Evolutionary conservation across 75 land plant genomes (phyloP).

Genomic region (Selaginella moellendorffii): DNA sequence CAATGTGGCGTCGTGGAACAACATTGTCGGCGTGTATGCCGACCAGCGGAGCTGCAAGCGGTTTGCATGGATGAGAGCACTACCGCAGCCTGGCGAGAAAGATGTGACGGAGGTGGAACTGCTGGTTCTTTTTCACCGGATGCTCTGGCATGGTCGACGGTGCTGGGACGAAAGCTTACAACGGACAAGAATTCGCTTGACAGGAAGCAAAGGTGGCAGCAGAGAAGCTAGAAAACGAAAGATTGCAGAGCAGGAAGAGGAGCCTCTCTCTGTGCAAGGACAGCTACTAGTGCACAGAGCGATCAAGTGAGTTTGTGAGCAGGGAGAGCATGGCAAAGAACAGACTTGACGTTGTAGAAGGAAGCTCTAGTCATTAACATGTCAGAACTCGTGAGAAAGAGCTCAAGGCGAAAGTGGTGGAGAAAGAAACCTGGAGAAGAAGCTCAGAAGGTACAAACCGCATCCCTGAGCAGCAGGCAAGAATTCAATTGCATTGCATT

Average conservation of each 20-base stretch:
- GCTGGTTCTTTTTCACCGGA: no score
- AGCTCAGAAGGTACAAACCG: neutral
- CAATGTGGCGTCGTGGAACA: no score
- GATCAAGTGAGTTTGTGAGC: neutral
- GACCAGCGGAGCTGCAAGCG: no score
- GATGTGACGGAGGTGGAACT: no score
- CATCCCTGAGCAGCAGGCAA: no score
- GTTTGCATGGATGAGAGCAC: no score
- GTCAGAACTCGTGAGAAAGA: neutral
- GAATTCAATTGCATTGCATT: no score
- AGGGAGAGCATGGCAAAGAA: neutral
- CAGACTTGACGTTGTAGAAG: neutral
- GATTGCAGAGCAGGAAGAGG: neutral
- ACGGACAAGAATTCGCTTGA: neutral
- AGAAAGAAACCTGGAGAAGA: neutral
- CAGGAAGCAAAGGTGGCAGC: neutral
- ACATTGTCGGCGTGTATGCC: no score
- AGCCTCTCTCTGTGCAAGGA: neutral
- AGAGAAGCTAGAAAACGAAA: neutral
- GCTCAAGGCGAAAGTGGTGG: neutral
- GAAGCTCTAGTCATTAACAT: neutral
- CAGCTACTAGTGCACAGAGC: neutral
- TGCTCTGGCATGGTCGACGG: no score
- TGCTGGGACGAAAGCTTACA: neutral
- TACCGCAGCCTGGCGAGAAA: no score